phyloP scores from a whole-genome alignment of 192 early-diverging fungal species.

The Oehlia diaphana region DNA sequence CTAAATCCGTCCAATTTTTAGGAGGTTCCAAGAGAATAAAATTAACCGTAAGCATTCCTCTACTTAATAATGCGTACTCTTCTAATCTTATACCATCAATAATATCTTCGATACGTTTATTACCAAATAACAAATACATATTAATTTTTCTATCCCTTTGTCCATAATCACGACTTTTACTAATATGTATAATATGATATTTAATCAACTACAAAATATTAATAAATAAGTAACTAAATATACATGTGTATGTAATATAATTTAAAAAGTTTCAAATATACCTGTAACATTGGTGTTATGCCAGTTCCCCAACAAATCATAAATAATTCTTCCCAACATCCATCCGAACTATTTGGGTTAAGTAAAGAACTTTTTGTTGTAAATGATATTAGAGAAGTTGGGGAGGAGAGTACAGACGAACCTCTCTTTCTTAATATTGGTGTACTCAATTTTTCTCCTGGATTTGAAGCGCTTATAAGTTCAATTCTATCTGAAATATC shows the following conservation, averaged over 20 bases:
- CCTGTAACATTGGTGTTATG: slow-evolving; percentile 23
- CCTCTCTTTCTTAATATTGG: not conserved
- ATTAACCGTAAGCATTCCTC: not conserved
- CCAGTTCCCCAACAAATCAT: slow-evolving; percentile 32
- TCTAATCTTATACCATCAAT: slow-evolving; percentile 14
- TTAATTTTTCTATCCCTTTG: not conserved
- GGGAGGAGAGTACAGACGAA: not conserved
- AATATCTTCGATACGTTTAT: not conserved
- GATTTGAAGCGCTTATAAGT: not conserved
- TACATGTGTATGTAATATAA: not conserved
- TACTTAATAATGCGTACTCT: not conserved
- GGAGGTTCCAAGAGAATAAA: not conserved
- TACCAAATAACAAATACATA: slow-evolving; percentile 17
- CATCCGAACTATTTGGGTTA: slow-evolving; percentile 19
- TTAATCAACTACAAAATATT: slow-evolving; percentile 7
- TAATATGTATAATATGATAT: not conserved
- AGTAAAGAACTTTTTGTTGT: slow-evolving; percentile 4
- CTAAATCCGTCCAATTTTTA: not conserved
- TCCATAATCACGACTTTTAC: not conserved
- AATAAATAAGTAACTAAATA: too few relatives aligned
- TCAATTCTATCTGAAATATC: slow-evolving; percentile 11
- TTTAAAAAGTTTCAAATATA: not conserved
- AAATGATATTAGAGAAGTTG: not conserved
- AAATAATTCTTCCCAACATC: slow-evolving; percentile 24
- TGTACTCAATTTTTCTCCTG: not conserved